A percentile compares a stretch with the other conserved stretches of the same genome.
These are phyloP conservation scores for Dimocarpus longan DNA, from an alignment of 345 rosid genomes.

Conservation along the genomic window DNA sequence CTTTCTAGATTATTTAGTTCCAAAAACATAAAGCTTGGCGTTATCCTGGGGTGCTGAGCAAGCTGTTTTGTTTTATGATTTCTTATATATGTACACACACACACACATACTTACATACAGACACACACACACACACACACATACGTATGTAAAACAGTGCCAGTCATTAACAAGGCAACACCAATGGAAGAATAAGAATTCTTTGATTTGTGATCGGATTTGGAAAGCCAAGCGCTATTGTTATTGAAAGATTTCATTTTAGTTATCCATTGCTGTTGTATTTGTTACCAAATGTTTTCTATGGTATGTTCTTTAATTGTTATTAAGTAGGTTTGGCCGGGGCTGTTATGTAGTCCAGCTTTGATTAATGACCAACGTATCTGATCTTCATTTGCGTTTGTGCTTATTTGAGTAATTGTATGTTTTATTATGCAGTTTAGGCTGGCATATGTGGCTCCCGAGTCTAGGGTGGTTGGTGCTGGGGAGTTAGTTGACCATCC, in stretches of 20 bases:
- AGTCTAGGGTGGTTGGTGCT: slow-evolving; percentile 79
- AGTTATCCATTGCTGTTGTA: not conserved
- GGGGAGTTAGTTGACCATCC: slow-evolving; percentile 93
- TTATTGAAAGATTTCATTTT: not conserved
- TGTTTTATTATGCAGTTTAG: slow-evolving; percentile 64
- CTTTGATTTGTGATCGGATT: not conserved
- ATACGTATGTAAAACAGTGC: not conserved
- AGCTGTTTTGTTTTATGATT: not conserved
- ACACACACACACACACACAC: too few relatives aligned
- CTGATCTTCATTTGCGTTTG: not conserved
- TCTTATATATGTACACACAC: too few relatives aligned
- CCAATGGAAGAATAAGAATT: not conserved
- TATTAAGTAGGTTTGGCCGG: slow-evolving; percentile 1
- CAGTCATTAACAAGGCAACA: not conserved
- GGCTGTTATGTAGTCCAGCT: not conserved
- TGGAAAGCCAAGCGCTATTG: not conserved
- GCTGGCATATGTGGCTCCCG: slow-evolving; percentile 83
- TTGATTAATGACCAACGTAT: not conserved
- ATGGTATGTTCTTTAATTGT: not conserved
- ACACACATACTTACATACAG: too few relatives aligned
- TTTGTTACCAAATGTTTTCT: not conserved
- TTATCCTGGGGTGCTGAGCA: not conserved
- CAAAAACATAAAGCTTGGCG: not conserved
- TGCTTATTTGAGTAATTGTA: slow-evolving; percentile 5
- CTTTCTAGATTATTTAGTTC: not conserved